Percentiles rank a stretch among this genome's conserved stretches.
Conservation (phyloP, 352 stramenopile genomes). For the Plasmopara muralis region DNA sequence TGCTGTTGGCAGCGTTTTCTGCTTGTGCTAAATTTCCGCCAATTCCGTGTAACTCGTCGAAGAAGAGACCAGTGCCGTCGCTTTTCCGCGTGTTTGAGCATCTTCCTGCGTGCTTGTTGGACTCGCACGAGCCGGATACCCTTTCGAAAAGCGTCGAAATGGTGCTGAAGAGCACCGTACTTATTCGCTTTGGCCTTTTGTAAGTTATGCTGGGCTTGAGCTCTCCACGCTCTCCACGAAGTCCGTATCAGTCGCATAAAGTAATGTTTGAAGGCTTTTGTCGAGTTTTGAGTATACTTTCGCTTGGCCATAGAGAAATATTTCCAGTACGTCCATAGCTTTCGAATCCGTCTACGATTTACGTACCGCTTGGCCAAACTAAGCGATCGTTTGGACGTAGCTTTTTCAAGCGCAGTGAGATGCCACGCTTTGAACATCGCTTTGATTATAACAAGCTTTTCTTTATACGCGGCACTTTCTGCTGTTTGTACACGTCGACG, state of each 20-base stretch:
- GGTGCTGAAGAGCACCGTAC: slow-evolving; percentile 27
- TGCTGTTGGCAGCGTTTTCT: slow-evolving; percentile 22
- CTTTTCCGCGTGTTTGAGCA: slow-evolving; percentile 25
- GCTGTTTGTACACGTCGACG: slow-evolving; percentile 15
- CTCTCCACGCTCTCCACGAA: slow-evolving; percentile 49
- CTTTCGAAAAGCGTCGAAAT: slow-evolving; percentile 46
- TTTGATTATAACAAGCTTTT: slow-evolving; percentile 20
- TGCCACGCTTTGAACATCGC: slow-evolving; percentile 41
- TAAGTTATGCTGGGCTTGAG: slow-evolving; percentile 32
- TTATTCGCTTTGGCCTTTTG: slow-evolving; percentile 43
- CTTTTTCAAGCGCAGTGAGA: slow-evolving; percentile 25
- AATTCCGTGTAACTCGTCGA: slow-evolving; percentile 14
- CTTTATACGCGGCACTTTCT: slow-evolving; percentile 16
- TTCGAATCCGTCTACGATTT: slow-evolving; percentile 49
- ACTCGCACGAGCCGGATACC: slow-evolving; percentile 24
- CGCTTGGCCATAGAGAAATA: slow-evolving; percentile 57
- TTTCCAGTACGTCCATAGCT: slow-evolving; percentile 77
- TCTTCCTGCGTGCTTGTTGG: slow-evolving; percentile 20
- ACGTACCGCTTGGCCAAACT: slow-evolving; percentile 53
- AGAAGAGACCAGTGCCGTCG: slow-evolving; percentile 20
- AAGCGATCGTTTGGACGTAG: slow-evolving; percentile 35
- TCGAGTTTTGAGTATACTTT: slow-evolving; percentile 62
- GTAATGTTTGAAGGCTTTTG: slow-evolving; percentile 74
- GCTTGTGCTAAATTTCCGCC: slow-evolving; percentile 14
- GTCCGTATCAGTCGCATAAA: slow-evolving; percentile 56